Evolutionary conservation across 179 eudicot species (phyloP), one percentile per base, ranked within the genome.

Genomic region (Drosera spatulata): DNA sequence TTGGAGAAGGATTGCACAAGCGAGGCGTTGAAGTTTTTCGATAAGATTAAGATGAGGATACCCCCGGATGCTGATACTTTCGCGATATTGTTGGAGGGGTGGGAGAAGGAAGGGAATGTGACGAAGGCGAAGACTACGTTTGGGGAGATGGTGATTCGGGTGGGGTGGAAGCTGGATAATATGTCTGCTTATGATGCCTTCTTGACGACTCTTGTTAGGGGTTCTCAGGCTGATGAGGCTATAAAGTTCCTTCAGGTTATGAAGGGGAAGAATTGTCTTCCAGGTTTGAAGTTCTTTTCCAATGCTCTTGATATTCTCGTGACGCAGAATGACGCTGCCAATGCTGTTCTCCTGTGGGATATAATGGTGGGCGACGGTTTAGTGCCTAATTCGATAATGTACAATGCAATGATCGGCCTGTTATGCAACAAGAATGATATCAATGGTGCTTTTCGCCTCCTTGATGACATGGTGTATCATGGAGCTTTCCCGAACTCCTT

Each of bases 61-160:
- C 46, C 74, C 3, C 87, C 91, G 0, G 75, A 90, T 64, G 80
- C 71, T 10, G 87, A 90, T 40, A 74, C 95, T 0, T 90, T 62
- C 65, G 80, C 87, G 22, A 85, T 85, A 65, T 73, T 90, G 66
- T 64, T 90, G 52, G 87, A 90, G 72, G 90, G 84, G 56, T 84
- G 85, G 80, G 86, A 79, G 76, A 85, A 83, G 70, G 84, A 81
- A 56, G 85, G 84, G 2, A 76, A 90, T 66, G 80, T 69, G 41
- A 62, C 70, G 6, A 82, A 75, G 80, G 91, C 95, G 3, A 86
- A 78, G 72, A 77, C 64, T 4, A 81, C 82, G 4, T 90, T 90
- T 45, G 95, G 95, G 39, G 97, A 90, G 78, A 81, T 90, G 97
- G 93, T 86, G 75, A 73, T 86, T 76, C 76, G 84, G 13, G 75